These are phyloP conservation scores for Neofusicoccum ribis DNA, from an alignment of 2,329 filamentous ascomycete genomes.

Conservation along the genomic window DNA sequence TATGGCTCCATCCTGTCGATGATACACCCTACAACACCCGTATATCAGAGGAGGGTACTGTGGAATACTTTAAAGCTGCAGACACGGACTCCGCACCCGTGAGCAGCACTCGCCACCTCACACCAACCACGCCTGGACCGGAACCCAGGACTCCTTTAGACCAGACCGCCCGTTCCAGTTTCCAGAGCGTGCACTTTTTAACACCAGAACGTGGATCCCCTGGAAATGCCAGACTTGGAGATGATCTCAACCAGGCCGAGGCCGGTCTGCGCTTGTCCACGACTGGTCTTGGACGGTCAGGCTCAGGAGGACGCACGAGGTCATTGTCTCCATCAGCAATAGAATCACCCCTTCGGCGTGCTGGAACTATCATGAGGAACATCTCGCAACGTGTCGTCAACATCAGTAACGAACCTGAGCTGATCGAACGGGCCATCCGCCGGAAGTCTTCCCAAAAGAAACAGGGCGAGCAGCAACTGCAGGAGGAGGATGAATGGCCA, in stretches of 20 bases:
- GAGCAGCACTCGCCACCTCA: conserved; percentile 57
- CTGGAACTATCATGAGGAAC: conserved; percentile 56
- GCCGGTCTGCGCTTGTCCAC: conserved; percentile 45
- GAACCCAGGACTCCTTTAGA: conserved; percentile 39
- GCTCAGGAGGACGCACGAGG: conserved; percentile 47
- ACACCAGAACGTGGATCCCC: conserved; percentile 38
- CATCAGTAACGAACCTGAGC: conserved; percentile 86
- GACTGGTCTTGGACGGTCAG: conserved; percentile 30
- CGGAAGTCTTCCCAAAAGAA: conserved; percentile 60
- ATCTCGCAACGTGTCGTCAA: conserved; percentile 99
- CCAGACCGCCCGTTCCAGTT: conserved; percentile 50
- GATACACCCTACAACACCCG: conserved; percentile 29
- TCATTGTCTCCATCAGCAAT: conserved; percentile 48
- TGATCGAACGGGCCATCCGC: conserved; percentile 70
- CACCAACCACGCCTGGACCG: conserved; percentile 55
- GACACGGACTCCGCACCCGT: conserved; percentile 62
- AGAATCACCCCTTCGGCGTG: conserved; percentile 50
- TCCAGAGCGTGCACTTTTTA: conserved; percentile 57
- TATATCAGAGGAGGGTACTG: conserved; percentile 46
- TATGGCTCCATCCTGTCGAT: conserved; percentile 22
- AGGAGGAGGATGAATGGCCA: conserved; percentile 9
- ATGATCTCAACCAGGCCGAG: conserved; percentile 63
- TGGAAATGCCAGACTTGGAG: conserved; percentile 54
- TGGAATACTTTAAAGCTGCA: conserved; percentile 56
- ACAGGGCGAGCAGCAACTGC: conserved; percentile 47